phyloP scores from a whole-genome alignment of 768 basidiomycete species.

The Serendipita sp. region DNA sequence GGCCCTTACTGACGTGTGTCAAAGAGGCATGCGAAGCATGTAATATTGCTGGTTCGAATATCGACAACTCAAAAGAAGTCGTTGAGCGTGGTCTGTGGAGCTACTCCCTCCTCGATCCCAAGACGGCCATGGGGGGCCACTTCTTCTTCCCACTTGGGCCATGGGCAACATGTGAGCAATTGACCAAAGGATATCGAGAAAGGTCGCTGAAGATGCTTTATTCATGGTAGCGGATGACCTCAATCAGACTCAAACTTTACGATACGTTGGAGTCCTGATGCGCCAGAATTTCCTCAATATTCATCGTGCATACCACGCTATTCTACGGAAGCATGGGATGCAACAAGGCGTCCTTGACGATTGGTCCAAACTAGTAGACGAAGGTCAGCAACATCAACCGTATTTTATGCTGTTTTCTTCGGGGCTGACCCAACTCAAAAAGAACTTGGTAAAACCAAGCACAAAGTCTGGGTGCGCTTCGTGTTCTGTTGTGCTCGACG shows the following conservation, averaged over 20 bases:
- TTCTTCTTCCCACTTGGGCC: neutral
- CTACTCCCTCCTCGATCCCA: neutral
- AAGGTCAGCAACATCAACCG: neutral
- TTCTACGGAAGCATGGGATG: neutral
- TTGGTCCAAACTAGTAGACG: neutral
- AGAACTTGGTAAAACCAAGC: neutral
- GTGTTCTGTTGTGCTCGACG: no score
- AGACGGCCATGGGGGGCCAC: neutral
- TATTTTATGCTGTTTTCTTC: neutral
- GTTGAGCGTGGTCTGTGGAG: neutral
- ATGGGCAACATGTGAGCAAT: neutral
- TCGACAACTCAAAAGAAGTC: neutral
- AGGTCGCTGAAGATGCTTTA: neutral
- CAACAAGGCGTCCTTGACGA: neutral
- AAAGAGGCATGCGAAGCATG: conserved; percentile 4
- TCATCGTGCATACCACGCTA: conserved; percentile 3
- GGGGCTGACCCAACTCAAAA: neutral
- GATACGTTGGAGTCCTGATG: conserved; percentile 2
- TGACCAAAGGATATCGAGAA: neutral
- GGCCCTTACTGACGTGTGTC: neutral
- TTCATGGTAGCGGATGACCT: neutral
- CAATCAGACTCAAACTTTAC: neutral
- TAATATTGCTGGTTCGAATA: neutral
- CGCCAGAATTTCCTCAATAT: neutral
- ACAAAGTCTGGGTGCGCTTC: no score